Conservation (phyloP, 179 eudicot species). For the Patellifolia procumbens region DNA sequence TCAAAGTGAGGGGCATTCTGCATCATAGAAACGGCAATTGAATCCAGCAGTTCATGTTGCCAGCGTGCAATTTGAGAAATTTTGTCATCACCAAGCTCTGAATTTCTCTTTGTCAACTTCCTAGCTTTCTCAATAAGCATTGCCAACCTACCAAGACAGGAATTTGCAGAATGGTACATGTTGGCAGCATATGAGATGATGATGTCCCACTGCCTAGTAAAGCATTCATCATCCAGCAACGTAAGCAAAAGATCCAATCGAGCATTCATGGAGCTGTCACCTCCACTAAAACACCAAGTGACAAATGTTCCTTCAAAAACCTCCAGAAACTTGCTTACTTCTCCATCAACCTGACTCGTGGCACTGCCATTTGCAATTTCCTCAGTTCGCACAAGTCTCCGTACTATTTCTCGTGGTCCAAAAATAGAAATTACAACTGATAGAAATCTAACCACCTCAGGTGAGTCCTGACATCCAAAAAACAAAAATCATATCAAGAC, state of each 20-base stretch:
- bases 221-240: constrained; percentile 66
- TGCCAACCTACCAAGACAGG: constrained; percentile 47
- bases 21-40: constrained; percentile 56
- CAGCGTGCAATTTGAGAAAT: constrained; percentile 41
- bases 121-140: constrained; percentile 66
- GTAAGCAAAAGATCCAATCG: constrained; percentile 79
- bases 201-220: constrained; percentile 69
- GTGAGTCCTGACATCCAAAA: constrained; percentile 62
- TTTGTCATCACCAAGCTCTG: constrained; percentile 10
- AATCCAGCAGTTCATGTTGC: constrained; percentile 79
- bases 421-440: constrained; percentile 57
- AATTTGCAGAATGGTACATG: constrained; percentile 32
- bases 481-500: constrained; percentile 13
- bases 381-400: constrained; percentile 36
- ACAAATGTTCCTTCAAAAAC: constrained; percentile 64
- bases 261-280: constrained; percentile 48
- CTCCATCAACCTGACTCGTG: constrained; percentile 30
- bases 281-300: constrained; percentile 71
- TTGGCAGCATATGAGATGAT: constrained; percentile 56
- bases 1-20: constrained; percentile 38
- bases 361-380: constrained; percentile 26
- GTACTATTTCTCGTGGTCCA: constrained; percentile 67
- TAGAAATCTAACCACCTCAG: constrained; percentile 53
- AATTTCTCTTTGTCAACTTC: constrained; percentile 39
- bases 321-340: constrained; percentile 51